These are phyloP conservation scores for Choanephora cucurbitarum DNA, from an alignment of 371 early-diverging fungal species.

Conservation along the genomic window DNA sequence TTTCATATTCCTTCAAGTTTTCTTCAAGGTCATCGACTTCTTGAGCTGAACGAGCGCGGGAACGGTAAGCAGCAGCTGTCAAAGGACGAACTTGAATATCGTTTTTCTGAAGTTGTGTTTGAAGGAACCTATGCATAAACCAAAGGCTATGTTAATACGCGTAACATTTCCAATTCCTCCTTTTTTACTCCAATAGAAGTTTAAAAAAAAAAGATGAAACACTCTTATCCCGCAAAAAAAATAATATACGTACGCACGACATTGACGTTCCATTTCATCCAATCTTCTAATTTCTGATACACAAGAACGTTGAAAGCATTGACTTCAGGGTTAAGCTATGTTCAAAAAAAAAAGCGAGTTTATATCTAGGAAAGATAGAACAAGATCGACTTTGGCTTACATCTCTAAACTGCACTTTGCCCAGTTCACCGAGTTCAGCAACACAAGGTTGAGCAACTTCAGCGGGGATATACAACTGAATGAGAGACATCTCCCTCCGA, in stretches of 20 bases:
- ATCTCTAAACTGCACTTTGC: slow-evolving; percentile 94
- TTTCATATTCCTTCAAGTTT: slow-evolving; percentile 79
- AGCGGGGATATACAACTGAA: slow-evolving; percentile 95
- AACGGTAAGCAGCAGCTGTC: slow-evolving; percentile 52
- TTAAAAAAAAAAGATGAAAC: background rate
- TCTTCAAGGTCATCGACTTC: slow-evolving; percentile 95
- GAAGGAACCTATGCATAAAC: slow-evolving; percentile 70
- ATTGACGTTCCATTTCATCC: slow-evolving; percentile 93
- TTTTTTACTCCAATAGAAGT: background rate
- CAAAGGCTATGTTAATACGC: background rate
- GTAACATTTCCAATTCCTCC: slow-evolving; percentile 4
- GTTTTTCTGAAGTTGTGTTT: slow-evolving; percentile 78
- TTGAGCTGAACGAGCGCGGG: slow-evolving; percentile 81
- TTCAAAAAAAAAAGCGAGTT: background rate
- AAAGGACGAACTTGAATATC: slow-evolving; percentile 69
- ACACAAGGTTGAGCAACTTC: slow-evolving; percentile 95
- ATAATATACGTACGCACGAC: slow-evolving; percentile 68
- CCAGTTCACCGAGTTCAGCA: slow-evolving; percentile 93
- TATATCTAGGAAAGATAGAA: background rate
- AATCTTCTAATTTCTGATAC: slow-evolving; percentile 88
- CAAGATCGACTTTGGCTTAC: slow-evolving; percentile 42
- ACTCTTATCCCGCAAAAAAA: background rate
- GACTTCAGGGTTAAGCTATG: slow-evolving; percentile 86
- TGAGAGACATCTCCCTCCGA: slow-evolving; percentile 97
- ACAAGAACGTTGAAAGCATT: slow-evolving; percentile 97